A percentile compares a stretch with the other conserved stretches of the same genome.
phyloP scores from a whole-genome alignment of 768 basidiomycete species.

The Austroboletus eburneus region DNA sequence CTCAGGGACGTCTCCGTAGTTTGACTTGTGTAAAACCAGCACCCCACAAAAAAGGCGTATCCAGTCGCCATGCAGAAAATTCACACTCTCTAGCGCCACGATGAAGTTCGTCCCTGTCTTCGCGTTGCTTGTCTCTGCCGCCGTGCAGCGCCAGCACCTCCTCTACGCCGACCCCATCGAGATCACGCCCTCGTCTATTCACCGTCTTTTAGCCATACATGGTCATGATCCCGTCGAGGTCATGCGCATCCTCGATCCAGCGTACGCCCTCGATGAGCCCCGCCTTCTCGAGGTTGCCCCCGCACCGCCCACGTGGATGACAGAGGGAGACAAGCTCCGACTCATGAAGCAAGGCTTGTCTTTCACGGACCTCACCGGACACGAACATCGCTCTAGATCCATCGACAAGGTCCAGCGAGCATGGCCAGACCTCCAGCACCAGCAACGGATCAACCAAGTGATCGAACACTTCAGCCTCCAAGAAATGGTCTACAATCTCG shows the following conservation, averaged over 20 bases:
- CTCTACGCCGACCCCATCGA: background rate
- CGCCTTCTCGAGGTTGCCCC: conserved; percentile 15
- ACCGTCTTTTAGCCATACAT: conserved; percentile 3
- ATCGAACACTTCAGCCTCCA: background rate
- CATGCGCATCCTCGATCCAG: conserved; percentile 13
- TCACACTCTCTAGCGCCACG: background rate
- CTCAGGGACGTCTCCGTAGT: too few species aligned
- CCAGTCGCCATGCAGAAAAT: too few species aligned
- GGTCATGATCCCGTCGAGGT: conserved; percentile 12
- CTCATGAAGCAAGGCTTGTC: conserved; percentile 8
- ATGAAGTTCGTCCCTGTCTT: background rate
- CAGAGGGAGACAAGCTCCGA: conserved; percentile 14
- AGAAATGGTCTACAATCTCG: conserved; percentile 37
- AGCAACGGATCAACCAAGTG: conserved; percentile 11
- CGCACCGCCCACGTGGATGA: conserved; percentile 14
- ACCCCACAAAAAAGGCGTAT: too few species aligned
- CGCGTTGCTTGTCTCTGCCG: background rate
- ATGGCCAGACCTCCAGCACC: conserved; percentile 14
- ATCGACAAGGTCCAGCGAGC: too few species aligned
- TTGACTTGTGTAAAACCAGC: too few species aligned
- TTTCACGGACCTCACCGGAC: conserved; percentile 14
- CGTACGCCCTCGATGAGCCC: conserved; percentile 13
- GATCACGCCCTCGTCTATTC: background rate
- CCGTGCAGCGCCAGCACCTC: background rate
- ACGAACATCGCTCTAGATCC: background rate